phyloP scores from a whole-genome alignment of 352 stramenopile species.

The Nothophytophthora sp. region DNA sequence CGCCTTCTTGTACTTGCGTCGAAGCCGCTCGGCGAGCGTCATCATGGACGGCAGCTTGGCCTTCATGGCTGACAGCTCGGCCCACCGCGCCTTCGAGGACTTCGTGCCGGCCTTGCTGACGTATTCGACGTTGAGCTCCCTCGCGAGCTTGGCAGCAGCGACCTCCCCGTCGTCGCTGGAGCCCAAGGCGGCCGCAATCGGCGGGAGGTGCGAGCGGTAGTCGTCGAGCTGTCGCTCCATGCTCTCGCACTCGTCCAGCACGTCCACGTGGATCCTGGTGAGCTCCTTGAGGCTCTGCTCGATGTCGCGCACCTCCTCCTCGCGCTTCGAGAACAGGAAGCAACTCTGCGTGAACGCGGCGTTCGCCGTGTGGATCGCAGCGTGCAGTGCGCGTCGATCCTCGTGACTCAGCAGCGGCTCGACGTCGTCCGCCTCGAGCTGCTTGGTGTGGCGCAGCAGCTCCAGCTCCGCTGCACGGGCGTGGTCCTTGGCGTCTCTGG shows the following conservation, averaged over 20 bases:
- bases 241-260: slow-evolving; percentile 56
- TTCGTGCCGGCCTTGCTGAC: slow-evolving; percentile 39
- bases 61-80: slow-evolving; percentile 74
- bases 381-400: slow-evolving; percentile 43
- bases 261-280: slow-evolving; percentile 61
- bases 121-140: slow-evolving; percentile 69
- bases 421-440: slow-evolving; percentile 53
- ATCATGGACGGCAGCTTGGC: slow-evolving; percentile 79
- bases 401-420: slow-evolving; percentile 35
- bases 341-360: slow-evolving; percentile 61
- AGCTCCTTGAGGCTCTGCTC: slow-evolving; percentile 64
- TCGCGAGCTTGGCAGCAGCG: slow-evolving; percentile 49
- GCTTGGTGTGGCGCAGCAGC: slow-evolving; percentile 43
- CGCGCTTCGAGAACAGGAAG: slow-evolving; percentile 70
- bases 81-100: slow-evolving; percentile 64
- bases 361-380: slow-evolving; percentile 28
- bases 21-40: slow-evolving; percentile 64
- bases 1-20: slow-evolving; percentile 83
- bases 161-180: too few relatives aligned
- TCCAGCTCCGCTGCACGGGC: slow-evolving; percentile 50
- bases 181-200: slow-evolving; percentile 49
- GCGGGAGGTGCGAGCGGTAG: slow-evolving; percentile 52
- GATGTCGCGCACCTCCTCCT: slow-evolving; percentile 73
- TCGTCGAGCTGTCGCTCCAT: slow-evolving; percentile 61
- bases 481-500: slow-evolving; percentile 47